Percentiles rank a stretch among this genome's conserved stretches.
Evolutionary conservation across 2,329 filamentous ascomycete species (phyloP).

Genomic region (Botryosphaeria dothidea): DNA sequence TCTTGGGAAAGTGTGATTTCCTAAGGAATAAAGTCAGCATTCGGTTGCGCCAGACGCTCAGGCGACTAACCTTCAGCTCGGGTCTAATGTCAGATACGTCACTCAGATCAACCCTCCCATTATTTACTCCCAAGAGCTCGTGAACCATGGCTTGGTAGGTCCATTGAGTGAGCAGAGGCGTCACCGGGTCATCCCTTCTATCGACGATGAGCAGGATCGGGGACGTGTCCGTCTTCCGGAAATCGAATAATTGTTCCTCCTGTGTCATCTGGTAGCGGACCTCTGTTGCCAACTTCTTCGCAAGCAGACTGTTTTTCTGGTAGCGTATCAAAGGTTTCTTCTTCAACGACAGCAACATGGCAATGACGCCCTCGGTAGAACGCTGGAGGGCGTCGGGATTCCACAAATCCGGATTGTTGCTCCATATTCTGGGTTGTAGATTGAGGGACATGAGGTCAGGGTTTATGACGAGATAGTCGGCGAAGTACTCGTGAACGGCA

Average conservation of each 20-base stretch:
- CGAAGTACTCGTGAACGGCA: conserved; percentile 91
- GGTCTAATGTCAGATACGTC: conserved; percentile 80
- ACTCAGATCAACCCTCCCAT: conserved; percentile 88
- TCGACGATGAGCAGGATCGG: conserved; percentile 90
- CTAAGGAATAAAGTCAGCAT: conserved; percentile 25
- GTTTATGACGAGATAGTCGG: conserved; percentile 93
- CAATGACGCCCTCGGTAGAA: conserved; percentile 83
- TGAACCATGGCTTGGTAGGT: conserved; percentile 99
- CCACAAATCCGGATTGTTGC: conserved; percentile 80
- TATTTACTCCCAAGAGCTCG: conserved; percentile 88
- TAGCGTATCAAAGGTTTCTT: conserved; percentile 96
- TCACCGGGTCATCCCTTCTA: conserved; percentile 90
- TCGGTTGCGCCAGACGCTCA: background rate
- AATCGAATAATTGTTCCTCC: conserved; percentile 95
- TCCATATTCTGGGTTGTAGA: conserved; percentile 77
- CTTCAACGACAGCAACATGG: conserved; percentile 83
- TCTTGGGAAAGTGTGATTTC: conserved; percentile 96
- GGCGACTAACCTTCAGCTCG: conserved; percentile 64
- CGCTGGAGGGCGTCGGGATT: conserved; percentile 85
- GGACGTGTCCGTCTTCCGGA: conserved; percentile 89
- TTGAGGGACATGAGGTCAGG: conserved; percentile 86
- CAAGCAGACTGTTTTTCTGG: conserved; percentile 83
- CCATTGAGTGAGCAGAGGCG: conserved; percentile 93
- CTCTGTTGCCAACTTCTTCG: conserved; percentile 92
- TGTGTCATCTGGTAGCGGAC: conserved; percentile 91